These are phyloP conservation scores for Podila horticola DNA, from an alignment of 192 early-diverging fungal genomes.

Conservation along the genomic window DNA sequence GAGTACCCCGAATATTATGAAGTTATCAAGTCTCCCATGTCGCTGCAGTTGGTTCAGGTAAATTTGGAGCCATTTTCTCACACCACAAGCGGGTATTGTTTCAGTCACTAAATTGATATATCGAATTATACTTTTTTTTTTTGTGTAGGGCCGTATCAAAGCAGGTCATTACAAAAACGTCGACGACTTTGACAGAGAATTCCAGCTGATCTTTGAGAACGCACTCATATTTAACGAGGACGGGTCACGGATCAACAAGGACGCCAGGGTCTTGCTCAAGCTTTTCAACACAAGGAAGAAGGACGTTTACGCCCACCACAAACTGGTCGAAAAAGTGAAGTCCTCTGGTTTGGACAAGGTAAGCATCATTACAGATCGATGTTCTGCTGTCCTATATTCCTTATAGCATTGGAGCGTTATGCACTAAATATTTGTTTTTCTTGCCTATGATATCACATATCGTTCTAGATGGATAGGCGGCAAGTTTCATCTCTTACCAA, in stretches of 20 bases:
- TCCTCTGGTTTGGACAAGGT: constrained; percentile 19
- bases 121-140: background rate
- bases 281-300: constrained; percentile 49
- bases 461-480: constrained; percentile 18
- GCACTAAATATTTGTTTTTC: background rate
- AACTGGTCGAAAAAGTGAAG: constrained; percentile 28
- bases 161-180: constrained; percentile 73
- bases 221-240: constrained; percentile 90
- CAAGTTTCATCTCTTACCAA: constrained; percentile 14
- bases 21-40: constrained; percentile 84
- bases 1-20: constrained; percentile 95
- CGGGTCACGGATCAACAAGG: constrained; percentile 83
- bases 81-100: background rate
- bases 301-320: constrained; percentile 30
- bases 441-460: background rate
- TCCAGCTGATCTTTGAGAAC: constrained; percentile 87
- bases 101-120: no score
- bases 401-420: background rate
- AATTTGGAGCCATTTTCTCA: background rate
- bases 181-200: constrained; percentile 80
- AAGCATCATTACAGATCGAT: background rate
- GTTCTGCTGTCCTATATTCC: no score
- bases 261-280: constrained; percentile 68
- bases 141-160: constrained; percentile 64
- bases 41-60: constrained; percentile 72